Evolutionary conservation across 75 land plant genomes (phyloP).

Genomic region (Picea glauca): DNA sequence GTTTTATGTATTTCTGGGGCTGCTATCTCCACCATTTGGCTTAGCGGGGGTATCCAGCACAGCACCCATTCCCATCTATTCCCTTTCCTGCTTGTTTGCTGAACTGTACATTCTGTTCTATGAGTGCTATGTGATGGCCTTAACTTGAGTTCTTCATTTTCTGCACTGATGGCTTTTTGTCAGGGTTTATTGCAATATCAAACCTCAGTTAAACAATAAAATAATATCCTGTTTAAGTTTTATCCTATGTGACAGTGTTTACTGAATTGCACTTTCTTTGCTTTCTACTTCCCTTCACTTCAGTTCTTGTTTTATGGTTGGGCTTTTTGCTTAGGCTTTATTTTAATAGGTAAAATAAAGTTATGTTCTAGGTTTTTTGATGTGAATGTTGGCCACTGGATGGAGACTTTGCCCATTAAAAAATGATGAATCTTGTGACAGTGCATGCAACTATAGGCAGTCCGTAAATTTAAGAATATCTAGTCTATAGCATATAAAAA

Average conservation of each 20-base stretch:
- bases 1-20: background rate
- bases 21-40: background rate
- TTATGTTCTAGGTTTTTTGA: background rate
- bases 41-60: too few relatives aligned
- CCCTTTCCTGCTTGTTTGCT: background rate
- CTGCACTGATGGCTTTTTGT: background rate
- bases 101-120: background rate
- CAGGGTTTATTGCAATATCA: too few relatives aligned
- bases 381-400: background rate
- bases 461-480: background rate
- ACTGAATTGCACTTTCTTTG: too few relatives aligned
- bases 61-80: too few relatives aligned
- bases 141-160: background rate
- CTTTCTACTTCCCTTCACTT: too few relatives aligned
- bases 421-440: background rate
- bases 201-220: too few relatives aligned
- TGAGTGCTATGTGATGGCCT: background rate
- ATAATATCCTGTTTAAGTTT: too few relatives aligned
- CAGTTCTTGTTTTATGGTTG: too few relatives aligned
- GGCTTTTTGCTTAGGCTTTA: too few relatives aligned
- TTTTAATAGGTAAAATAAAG: too few relatives aligned
- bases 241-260: too few relatives aligned
- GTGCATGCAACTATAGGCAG: background rate
- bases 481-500: background rate
- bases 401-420: background rate